phyloP scores from a whole-genome alignment of 345 rosid species.

The Excoecaria agallocha region DNA sequence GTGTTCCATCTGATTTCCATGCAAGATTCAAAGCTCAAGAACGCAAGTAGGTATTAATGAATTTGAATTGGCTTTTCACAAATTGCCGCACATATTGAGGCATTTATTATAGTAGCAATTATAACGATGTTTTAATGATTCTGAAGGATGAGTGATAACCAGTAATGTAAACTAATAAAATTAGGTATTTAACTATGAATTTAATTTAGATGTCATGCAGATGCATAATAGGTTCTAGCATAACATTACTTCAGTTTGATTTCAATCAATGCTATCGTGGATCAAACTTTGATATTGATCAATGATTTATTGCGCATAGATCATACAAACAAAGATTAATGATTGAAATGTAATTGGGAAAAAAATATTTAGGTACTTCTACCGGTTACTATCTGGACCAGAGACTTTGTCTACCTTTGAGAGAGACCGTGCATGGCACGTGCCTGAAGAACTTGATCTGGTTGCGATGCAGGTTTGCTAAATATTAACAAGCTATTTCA shows the following conservation, averaged over 20 bases:
- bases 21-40: conserved; percentile 85
- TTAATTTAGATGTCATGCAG: background rate
- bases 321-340: background rate
- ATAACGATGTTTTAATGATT: background rate
- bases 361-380: conserved; percentile 60
- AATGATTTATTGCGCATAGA: conserved; percentile 1
- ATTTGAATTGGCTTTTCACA: conserved; percentile 17
- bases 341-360: background rate
- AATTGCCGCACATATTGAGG: conserved; percentile 4
- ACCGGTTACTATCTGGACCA: conserved; percentile 68
- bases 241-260: background rate
- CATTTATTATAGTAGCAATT: background rate
- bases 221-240: background rate
- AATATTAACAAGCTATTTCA: conserved; percentile 4
- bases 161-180: background rate
- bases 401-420: conserved; percentile 75
- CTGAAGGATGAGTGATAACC: background rate
- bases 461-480: conserved; percentile 73
- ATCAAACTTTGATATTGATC: background rate
- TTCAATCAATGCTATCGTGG: background rate
- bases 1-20: conserved; percentile 73
- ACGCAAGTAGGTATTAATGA: conserved; percentile 80
- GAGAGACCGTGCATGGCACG: conserved; percentile 79
- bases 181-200: background rate
- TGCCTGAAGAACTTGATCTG: conserved; percentile 66